These are phyloP conservation scores for Daldinia loculata DNA, from an alignment of 495 filamentous ascomycete genomes.

Conservation along the genomic window DNA sequence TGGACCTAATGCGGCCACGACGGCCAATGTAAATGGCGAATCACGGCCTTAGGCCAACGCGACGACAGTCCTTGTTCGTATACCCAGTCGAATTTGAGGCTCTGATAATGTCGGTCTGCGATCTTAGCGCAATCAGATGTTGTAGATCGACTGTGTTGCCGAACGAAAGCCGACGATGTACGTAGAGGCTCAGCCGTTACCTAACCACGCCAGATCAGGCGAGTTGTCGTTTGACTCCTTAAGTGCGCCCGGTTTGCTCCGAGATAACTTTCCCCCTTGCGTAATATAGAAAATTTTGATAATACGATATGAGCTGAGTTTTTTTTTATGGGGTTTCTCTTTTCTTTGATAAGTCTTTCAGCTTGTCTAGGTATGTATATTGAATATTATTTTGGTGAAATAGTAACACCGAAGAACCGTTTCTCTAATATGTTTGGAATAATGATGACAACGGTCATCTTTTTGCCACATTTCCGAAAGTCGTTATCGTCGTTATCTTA, in stretches of 20 bases:
- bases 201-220: constrained; percentile 39
- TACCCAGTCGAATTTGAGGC: constrained; percentile 12
- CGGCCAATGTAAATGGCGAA: constrained; percentile 14
- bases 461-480: constrained; percentile 20
- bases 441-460: constrained; percentile 10
- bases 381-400: background rate
- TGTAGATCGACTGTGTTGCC: constrained; percentile 32
- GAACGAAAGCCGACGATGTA: constrained; percentile 31
- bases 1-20: constrained; percentile 23
- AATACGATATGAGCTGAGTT: constrained; percentile 6
- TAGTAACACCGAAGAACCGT: background rate
- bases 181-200: constrained; percentile 31
- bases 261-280: constrained; percentile 17
- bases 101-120: constrained; percentile 26
- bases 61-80: constrained; percentile 3
- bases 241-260: constrained; percentile 33
- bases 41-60: background rate
- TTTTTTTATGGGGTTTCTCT: background rate
- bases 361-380: constrained; percentile 1
- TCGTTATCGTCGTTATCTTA: constrained; percentile 16
- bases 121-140: constrained; percentile 36
- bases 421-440: background rate
- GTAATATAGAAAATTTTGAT: constrained; percentile 14
- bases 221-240: constrained; percentile 17
- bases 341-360: background rate